These are phyloP conservation scores for Venturia carpophila DNA, from an alignment of 2,329 filamentous ascomycete species.

Conservation along the genomic window DNA sequence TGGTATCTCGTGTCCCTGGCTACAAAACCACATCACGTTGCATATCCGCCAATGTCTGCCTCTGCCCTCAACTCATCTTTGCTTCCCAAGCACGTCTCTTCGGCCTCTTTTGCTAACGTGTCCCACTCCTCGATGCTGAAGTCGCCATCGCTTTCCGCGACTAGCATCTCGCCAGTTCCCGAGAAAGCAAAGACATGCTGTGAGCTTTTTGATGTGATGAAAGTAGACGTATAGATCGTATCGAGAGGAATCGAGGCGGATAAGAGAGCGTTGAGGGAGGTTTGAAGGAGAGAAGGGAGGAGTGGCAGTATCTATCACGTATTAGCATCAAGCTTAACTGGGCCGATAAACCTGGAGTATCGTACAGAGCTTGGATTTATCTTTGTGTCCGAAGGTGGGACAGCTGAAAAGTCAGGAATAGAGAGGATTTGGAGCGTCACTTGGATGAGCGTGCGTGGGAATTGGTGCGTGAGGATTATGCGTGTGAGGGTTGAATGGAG, in stretches of 20 bases:
- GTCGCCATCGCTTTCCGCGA: slow-evolving; percentile 72
- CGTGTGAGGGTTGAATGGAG: slow-evolving; percentile 65
- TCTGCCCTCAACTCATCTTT: slow-evolving; percentile 32
- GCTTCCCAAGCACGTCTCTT: slow-evolving; percentile 27
- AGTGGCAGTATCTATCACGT: slow-evolving; percentile 39
- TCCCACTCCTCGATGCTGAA: slow-evolving; percentile 76
- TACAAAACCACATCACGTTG: neutral
- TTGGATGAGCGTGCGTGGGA: slow-evolving; percentile 71
- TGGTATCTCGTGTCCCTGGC: neutral
- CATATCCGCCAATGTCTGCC: slow-evolving; percentile 28
- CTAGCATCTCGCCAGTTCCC: slow-evolving; percentile 61
- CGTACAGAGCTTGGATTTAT: slow-evolving; percentile 3
- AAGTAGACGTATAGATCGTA: slow-evolving; percentile 57
- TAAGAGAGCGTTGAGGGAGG: slow-evolving; percentile 67
- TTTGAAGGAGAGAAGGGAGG: slow-evolving; percentile 75
- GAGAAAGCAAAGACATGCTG: slow-evolving; percentile 74
- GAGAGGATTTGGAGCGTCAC: slow-evolving; percentile 69
- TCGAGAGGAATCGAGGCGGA: slow-evolving; percentile 75
- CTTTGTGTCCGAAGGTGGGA: slow-evolving; percentile 26
- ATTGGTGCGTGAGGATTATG: slow-evolving; percentile 65
- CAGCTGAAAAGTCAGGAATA: slow-evolving; percentile 52
- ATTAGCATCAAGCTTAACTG: neutral
- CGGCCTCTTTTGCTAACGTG: slow-evolving; percentile 37
- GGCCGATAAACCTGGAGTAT: neutral
- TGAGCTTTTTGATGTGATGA: slow-evolving; percentile 35